These are phyloP conservation scores for Bruguiera parviflora DNA, from an alignment of 345 rosid genomes.

Conservation along the genomic window DNA sequence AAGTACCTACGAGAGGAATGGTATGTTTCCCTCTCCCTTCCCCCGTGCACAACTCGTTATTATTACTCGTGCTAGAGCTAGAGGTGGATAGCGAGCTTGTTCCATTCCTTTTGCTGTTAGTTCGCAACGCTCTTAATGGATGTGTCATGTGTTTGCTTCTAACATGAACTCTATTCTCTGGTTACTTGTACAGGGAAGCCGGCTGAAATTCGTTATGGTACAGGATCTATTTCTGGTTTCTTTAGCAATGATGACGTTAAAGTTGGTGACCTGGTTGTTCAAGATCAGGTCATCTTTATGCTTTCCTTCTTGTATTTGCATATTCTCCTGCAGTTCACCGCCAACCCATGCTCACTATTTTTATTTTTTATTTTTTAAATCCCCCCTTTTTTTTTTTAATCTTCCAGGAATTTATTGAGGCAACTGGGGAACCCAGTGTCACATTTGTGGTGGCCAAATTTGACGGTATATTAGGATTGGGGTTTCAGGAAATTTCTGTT, in stretches of 20 bases:
- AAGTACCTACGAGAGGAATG: constrained; percentile 34
- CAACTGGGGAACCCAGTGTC: constrained; percentile 28
- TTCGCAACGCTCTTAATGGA: no score
- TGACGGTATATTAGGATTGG: constrained; percentile 35
- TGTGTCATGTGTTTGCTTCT: no score
- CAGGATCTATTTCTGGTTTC: constrained; percentile 32
- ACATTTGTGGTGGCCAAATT: constrained; percentile 29
- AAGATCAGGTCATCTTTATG: constrained; percentile 23
- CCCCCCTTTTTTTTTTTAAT: neutral
- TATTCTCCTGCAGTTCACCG: neutral
- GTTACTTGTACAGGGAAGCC: constrained; percentile 18
- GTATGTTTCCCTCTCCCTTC: constrained; percentile 6
- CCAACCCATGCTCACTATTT: neutral
- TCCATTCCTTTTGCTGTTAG: no score
- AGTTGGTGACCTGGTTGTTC: constrained; percentile 26
- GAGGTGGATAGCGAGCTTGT: no score
- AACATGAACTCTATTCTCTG: no score
- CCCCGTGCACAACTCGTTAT: no score
- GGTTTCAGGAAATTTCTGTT: constrained; percentile 32
- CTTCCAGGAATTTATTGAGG: constrained; percentile 31
- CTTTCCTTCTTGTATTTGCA: neutral
- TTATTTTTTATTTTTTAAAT: neutral
- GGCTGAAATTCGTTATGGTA: constrained; percentile 28
- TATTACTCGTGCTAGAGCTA: no score
- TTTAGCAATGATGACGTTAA: constrained; percentile 24